Percentiles rank a stretch among this genome's conserved stretches.
Evolutionary conservation across 2,329 filamentous ascomycete species (phyloP).

Genomic region (Verruconis gallopava): DNA sequence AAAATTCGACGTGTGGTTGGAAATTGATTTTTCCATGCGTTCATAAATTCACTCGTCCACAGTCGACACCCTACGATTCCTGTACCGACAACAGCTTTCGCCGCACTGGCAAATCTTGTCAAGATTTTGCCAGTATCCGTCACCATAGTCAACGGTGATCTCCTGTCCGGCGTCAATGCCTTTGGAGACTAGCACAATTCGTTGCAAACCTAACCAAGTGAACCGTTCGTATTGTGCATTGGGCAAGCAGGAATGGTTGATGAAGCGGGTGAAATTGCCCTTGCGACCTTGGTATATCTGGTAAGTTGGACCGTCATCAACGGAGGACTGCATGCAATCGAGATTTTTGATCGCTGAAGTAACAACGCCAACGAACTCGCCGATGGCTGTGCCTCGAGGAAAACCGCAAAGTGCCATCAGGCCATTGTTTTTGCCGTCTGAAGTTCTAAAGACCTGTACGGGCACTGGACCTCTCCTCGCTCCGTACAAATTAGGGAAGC

Average conservation of each 20-base stretch:
- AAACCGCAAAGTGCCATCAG: conserved; percentile 35
- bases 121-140: conserved; percentile 43
- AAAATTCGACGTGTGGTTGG: too few species aligned
- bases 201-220: conserved; percentile 42
- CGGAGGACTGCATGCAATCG: conserved; percentile 39
- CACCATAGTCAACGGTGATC: conserved; percentile 46
- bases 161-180: conserved; percentile 41
- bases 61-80: conserved; percentile 5
- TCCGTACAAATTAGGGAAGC: conserved; percentile 41
- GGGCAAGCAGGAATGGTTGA: conserved; percentile 45
- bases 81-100: conserved; percentile 38
- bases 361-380: conserved; percentile 43
- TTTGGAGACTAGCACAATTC: conserved; percentile 42
- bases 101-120: conserved; percentile 44
- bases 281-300: conserved; percentile 45
- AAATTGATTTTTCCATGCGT: too few species aligned
- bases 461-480: conserved; percentile 28
- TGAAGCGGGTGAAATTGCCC: conserved; percentile 46
- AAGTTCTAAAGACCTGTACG: conserved; percentile 40
- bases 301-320: conserved; percentile 30
- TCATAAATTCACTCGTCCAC: too few species aligned
- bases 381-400: conserved; percentile 39
- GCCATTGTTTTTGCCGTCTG: conserved; percentile 42
- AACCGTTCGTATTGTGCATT: conserved; percentile 46
- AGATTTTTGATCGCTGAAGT: conserved; percentile 39